phyloP scores from a whole-genome alignment of 768 basidiomycete genomes.

The Pleurotus cornucopiae region DNA sequence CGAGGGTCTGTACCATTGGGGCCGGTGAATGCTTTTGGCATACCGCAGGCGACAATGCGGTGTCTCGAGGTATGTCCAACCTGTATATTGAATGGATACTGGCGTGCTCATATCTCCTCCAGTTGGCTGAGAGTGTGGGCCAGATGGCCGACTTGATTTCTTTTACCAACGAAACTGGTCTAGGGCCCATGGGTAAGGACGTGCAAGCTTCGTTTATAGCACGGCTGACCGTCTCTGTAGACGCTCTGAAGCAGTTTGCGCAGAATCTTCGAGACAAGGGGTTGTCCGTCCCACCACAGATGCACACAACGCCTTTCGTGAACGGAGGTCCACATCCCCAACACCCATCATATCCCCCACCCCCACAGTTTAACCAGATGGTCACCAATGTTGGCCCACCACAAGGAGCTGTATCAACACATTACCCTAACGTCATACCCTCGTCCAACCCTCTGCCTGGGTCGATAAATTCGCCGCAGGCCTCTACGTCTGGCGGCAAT shows the following conservation, averaged over 20 bases:
- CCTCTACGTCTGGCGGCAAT: slow-evolving; percentile 44
- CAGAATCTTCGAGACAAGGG: slow-evolving; percentile 29
- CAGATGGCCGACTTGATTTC: slow-evolving; percentile 77
- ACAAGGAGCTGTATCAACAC: slow-evolving; percentile 21
- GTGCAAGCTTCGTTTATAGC: slow-evolving; percentile 9
- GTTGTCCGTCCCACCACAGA: slow-evolving; percentile 12
- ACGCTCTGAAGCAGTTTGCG: slow-evolving; percentile 37
- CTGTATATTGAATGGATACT: neutral
- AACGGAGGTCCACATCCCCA: slow-evolving; percentile 14
- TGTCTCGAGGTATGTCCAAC: slow-evolving; percentile 64
- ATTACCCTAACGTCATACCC: slow-evolving; percentile 45
- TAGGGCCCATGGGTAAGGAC: slow-evolving; percentile 67
- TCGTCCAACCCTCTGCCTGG: slow-evolving; percentile 38
- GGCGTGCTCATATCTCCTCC: slow-evolving; percentile 8
- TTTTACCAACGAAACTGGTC: slow-evolving; percentile 46
- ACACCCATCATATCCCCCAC: slow-evolving; percentile 16
- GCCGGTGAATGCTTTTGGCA: slow-evolving; percentile 85
- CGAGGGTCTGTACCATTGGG: slow-evolving; percentile 70
- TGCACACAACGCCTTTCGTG: slow-evolving; percentile 12
- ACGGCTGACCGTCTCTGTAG: slow-evolving; percentile 20
- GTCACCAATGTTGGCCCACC: slow-evolving; percentile 11
- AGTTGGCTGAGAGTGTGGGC: slow-evolving; percentile 80
- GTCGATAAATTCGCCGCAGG: slow-evolving; percentile 46
- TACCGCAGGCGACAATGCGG: slow-evolving; percentile 86
- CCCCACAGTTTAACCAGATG: neutral